These are phyloP conservation scores for Gloeophyllum trabeum DNA, from an alignment of 768 basidiomycete species.

Conservation along the genomic window DNA sequence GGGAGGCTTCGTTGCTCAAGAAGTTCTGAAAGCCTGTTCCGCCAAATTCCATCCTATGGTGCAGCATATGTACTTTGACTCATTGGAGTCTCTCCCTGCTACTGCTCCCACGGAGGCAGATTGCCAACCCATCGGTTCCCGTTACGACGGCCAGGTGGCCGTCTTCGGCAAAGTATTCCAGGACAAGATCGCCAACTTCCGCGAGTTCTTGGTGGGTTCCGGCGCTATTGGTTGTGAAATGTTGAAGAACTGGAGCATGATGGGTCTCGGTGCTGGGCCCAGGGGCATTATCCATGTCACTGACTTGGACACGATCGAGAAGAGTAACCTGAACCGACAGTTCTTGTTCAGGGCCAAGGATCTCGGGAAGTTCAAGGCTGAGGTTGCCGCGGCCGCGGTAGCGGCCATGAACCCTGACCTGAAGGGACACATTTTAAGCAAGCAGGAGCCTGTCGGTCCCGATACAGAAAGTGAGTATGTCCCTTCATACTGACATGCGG, in stretches of 20 bases:
- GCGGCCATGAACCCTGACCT: constrained; percentile 94
- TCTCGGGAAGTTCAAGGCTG: constrained; percentile 93
- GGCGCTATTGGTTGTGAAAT: constrained; percentile 99
- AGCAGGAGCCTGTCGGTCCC: constrained; percentile 89
- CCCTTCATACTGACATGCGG: not conserved
- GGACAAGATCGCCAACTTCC: constrained; percentile 76
- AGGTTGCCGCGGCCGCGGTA: constrained; percentile 85
- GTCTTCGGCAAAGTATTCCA: constrained; percentile 95
- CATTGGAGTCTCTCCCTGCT: constrained; percentile 84
- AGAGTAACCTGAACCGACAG: constrained; percentile 96
- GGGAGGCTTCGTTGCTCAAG: constrained; percentile 97
- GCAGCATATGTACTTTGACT: constrained; percentile 95
- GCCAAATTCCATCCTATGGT: constrained; percentile 97
- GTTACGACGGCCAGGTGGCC: constrained; percentile 92
- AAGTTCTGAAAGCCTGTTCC: constrained; percentile 92
- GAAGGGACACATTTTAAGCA: constrained; percentile 72
- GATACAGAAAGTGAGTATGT: constrained; percentile 76
- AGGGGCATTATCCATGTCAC: constrained; percentile 85
- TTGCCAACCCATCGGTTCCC: constrained; percentile 66
- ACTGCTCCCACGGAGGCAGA: constrained; percentile 71
- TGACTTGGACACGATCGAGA: constrained; percentile 97
- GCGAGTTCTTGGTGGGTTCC: constrained; percentile 96
- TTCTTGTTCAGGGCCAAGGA: constrained; percentile 97
- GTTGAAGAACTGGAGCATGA: constrained; percentile 99
- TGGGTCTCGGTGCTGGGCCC: constrained; percentile 79